A percentile compares a stretch with the other conserved stretches of the same genome.
Evolutionary conservation across 768 basidiomycete genomes (phyloP).

Genomic region (Xerocomellus intermedius): DNA sequence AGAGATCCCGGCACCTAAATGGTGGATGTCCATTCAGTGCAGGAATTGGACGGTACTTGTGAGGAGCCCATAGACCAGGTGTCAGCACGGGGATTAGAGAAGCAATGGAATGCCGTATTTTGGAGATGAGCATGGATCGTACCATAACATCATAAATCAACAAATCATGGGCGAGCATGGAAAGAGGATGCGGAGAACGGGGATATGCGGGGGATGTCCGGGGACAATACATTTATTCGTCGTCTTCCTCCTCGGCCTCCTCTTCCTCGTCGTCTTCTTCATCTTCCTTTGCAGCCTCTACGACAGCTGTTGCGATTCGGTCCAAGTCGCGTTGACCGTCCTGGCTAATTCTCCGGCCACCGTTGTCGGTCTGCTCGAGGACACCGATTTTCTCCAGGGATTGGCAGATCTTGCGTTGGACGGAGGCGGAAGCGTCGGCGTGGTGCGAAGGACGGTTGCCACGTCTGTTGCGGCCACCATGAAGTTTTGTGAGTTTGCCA

Average conservation of each 20-base stretch:
- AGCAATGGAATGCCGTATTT: constrained; percentile 29
- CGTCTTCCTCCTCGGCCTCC: constrained; percentile 60
- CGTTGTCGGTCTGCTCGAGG: constrained; percentile 88
- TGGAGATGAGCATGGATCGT: constrained; percentile 37
- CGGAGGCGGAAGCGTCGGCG: constrained; percentile 77
- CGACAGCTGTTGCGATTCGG: constrained; percentile 88
- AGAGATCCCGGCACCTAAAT: no score
- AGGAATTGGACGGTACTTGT: neutral
- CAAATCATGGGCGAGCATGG: constrained; percentile 21
- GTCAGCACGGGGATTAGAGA: constrained; percentile 2
- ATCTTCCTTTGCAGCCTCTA: constrained; percentile 72
- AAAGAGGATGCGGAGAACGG: constrained; percentile 18
- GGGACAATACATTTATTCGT: constrained; percentile 27
- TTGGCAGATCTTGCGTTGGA: constrained; percentile 96
- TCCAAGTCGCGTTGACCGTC: constrained; percentile 96
- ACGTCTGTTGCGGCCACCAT: constrained; percentile 93
- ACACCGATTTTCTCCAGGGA: constrained; percentile 98
- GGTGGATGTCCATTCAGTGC: no score
- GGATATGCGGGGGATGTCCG: constrained; percentile 17
- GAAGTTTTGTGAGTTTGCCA: constrained; percentile 91
- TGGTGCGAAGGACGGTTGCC: constrained; percentile 98
- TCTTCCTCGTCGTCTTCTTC: constrained; percentile 73
- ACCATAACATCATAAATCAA: constrained; percentile 37
- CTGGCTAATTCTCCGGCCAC: constrained; percentile 94
- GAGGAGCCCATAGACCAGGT: neutral